Evolutionary conservation across 2,329 filamentous ascomycete genomes (phyloP).

Genomic region (Neoscytalidium dimidiatum): DNA sequence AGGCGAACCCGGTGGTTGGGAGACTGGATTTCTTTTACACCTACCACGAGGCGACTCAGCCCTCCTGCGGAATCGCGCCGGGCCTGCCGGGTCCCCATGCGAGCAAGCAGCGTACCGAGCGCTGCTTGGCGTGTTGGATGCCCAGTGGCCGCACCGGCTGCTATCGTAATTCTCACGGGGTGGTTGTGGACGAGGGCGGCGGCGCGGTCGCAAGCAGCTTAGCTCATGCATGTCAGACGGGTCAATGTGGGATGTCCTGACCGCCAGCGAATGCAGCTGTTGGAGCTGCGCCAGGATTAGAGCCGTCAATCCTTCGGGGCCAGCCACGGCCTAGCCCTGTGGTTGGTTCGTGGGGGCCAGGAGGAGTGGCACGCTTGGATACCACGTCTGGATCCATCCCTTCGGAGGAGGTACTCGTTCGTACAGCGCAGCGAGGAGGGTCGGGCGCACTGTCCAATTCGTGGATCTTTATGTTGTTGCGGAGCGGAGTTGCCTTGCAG

Average conservation of each 20-base stretch:
- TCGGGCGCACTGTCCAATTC: constrained; percentile 4
- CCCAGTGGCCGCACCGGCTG: neutral
- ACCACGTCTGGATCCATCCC: neutral
- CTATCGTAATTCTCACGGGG: constrained; percentile 10
- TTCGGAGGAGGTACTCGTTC: constrained; percentile 18
- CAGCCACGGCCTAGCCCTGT: neutral
- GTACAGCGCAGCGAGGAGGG: constrained; percentile 36
- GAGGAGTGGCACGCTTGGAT: neutral
- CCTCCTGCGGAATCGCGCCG: neutral
- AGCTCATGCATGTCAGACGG: constrained; percentile 7
- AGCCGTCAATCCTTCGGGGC: neutral
- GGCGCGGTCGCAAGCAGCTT: neutral
- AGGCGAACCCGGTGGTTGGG: neutral
- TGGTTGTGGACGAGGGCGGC: neutral
- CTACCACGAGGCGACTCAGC: neutral
- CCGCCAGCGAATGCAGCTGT: neutral
- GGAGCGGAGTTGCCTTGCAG: neutral
- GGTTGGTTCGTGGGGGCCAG: neutral
- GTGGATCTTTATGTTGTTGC: neutral
- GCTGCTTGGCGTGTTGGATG: neutral
- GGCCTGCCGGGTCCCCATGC: neutral
- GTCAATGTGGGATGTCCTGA: neutral
- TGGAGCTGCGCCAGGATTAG: neutral
- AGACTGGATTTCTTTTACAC: neutral
- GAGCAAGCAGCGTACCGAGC: neutral